phyloP scores from a whole-genome alignment of 2,329 filamentous ascomycete genomes.

The Onygenales sp. region DNA sequence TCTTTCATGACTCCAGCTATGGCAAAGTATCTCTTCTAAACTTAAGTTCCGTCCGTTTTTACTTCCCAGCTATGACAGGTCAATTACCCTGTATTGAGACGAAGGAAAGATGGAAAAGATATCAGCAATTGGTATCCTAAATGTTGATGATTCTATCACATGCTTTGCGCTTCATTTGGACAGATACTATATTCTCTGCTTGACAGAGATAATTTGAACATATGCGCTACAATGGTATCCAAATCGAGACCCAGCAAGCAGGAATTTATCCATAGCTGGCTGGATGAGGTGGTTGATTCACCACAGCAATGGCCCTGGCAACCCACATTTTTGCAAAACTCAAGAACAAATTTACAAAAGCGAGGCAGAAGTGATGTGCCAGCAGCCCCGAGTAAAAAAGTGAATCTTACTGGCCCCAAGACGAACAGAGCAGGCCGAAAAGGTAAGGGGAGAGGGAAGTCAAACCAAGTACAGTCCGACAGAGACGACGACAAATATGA shows the following conservation, averaged over 20 bases:
- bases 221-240: not conserved
- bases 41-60: not conserved
- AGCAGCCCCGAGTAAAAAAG: not conserved
- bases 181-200: too few relatives aligned
- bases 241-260: not conserved
- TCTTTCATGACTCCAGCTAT: not conserved
- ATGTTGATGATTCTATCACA: not conserved
- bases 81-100: not conserved
- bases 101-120: not conserved
- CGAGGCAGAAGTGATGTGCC: not conserved
- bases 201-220: not conserved
- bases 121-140: too few relatives aligned
- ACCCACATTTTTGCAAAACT: too few relatives aligned
- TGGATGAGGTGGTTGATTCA: not conserved
- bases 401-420: not conserved
- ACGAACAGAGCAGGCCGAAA: not conserved
- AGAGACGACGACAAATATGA: not conserved
- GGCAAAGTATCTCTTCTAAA: not conserved
- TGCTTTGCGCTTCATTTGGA: not conserved
- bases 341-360: too few relatives aligned
- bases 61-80: not conserved
- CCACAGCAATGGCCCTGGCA: not conserved
- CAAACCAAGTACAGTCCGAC: not conserved
- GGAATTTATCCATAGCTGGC: not conserved
- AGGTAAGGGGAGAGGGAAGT: not conserved